Percentiles rank a stretch among this genome's conserved stretches.
These are phyloP conservation scores for Ulota crispa DNA, from an alignment of 225 moss, liverwort and hornwort genomes.

Conservation along the genomic window DNA sequence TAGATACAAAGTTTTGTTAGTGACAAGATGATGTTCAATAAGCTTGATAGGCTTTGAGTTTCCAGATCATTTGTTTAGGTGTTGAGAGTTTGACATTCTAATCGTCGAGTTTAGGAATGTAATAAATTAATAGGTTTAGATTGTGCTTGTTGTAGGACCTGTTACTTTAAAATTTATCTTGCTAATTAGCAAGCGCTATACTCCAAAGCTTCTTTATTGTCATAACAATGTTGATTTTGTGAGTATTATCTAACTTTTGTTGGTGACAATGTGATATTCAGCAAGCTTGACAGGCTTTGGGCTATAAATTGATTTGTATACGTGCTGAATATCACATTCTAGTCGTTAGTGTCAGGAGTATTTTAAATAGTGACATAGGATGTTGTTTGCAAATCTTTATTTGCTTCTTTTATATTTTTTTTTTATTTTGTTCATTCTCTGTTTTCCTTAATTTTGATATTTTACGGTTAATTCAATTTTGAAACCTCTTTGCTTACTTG, in stretches of 20 bases:
- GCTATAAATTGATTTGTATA: background rate
- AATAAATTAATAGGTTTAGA: background rate
- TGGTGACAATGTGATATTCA: background rate
- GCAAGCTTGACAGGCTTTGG: background rate
- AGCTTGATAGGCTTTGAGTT: background rate
- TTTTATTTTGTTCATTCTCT: background rate
- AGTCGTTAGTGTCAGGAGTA: background rate
- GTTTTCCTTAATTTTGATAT: background rate
- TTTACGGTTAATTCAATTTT: background rate
- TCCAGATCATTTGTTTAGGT: background rate
- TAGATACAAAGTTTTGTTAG: background rate
- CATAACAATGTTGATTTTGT: background rate
- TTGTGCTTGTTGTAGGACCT: background rate
- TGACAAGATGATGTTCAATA: background rate
- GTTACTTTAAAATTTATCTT: background rate
- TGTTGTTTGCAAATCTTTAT: background rate
- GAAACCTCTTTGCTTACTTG: background rate
- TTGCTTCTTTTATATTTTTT: background rate
- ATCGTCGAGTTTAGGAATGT: background rate
- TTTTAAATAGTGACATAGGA: background rate
- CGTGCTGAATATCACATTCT: background rate
- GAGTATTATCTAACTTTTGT: background rate
- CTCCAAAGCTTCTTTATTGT: background rate
- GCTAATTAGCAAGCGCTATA: background rate
- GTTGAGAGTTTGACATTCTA: background rate